These are phyloP conservation scores for Didymella sp. DNA, from an alignment of 2,329 filamentous ascomycete species.

Conservation along the genomic window DNA sequence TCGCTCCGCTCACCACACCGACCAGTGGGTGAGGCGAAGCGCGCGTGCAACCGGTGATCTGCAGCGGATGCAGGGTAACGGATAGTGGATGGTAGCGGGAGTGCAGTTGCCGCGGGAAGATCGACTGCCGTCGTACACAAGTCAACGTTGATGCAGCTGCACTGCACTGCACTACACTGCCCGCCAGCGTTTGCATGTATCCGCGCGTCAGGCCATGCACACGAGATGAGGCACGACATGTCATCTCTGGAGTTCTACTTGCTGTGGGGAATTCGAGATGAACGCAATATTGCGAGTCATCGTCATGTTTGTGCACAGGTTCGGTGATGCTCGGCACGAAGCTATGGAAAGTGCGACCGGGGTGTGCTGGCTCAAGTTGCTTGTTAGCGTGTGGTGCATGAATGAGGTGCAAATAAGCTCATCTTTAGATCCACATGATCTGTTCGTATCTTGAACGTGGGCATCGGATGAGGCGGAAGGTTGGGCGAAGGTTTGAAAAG, in stretches of 20 bases:
- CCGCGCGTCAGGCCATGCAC: neutral
- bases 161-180: neutral
- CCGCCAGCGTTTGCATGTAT: neutral
- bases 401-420: slow-evolving; percentile 17
- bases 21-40: neutral
- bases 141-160: neutral
- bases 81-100: neutral
- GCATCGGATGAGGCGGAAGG: neutral
- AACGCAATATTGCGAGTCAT: neutral
- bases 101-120: slow-evolving; percentile 1
- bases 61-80: slow-evolving; percentile 1
- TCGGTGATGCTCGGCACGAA: slow-evolving; percentile 1
- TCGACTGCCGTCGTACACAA: neutral
- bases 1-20: too few species aligned
- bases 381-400: slow-evolving; percentile 1
- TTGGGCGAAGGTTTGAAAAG: neutral
- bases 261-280: neutral
- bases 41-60: neutral
- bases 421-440: neutral
- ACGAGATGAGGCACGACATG: neutral
- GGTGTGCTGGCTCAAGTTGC: neutral
- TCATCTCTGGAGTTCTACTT: neutral
- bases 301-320: neutral
- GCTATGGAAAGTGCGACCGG: neutral
- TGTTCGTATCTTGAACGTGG: neutral